Evolutionary conservation across 441 rosid genomes (phyloP).

Genomic region (Francoa sonchifolia): DNA sequence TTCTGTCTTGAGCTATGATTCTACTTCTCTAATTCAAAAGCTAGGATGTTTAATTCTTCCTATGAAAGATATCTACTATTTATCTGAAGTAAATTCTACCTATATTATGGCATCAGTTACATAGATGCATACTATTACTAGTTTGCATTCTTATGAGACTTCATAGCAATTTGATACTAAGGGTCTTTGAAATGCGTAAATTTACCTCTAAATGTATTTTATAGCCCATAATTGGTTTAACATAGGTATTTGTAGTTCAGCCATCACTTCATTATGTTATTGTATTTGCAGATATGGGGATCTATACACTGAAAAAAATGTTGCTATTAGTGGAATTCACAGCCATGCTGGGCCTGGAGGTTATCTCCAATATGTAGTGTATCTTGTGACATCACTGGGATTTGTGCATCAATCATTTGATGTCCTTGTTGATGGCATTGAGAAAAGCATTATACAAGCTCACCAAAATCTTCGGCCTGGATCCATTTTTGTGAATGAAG

Average conservation of each 20-base stretch:
- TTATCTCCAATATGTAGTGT: slow-evolving; percentile 77
- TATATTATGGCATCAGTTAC: no score
- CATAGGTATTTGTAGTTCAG: no score
- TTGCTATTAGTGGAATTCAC: slow-evolving; percentile 87
- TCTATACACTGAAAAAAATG: slow-evolving; percentile 67
- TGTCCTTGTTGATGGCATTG: slow-evolving; percentile 86
- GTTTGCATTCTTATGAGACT: background rate
- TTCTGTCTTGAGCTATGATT: background rate
- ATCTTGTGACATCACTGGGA: slow-evolving; percentile 78
- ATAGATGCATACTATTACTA: no score
- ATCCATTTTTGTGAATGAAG: slow-evolving; percentile 56
- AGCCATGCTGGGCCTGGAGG: slow-evolving; percentile 97
- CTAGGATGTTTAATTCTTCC: background rate
- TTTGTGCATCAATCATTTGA: slow-evolving; percentile 90
- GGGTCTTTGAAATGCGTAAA: background rate
- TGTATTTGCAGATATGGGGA: slow-evolving; percentile 59
- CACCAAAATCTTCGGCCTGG: slow-evolving; percentile 81
- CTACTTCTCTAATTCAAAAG: background rate
- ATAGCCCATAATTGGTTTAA: no score
- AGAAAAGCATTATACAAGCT: slow-evolving; percentile 71
- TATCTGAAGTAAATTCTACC: no score
- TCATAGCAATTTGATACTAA: background rate
- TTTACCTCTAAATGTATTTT: no score
- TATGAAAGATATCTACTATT: no score
- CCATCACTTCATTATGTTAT: no score